Evolutionary conservation across 495 filamentous ascomycete species (phyloP).

Genomic region (Penicillium bovifimosum): DNA sequence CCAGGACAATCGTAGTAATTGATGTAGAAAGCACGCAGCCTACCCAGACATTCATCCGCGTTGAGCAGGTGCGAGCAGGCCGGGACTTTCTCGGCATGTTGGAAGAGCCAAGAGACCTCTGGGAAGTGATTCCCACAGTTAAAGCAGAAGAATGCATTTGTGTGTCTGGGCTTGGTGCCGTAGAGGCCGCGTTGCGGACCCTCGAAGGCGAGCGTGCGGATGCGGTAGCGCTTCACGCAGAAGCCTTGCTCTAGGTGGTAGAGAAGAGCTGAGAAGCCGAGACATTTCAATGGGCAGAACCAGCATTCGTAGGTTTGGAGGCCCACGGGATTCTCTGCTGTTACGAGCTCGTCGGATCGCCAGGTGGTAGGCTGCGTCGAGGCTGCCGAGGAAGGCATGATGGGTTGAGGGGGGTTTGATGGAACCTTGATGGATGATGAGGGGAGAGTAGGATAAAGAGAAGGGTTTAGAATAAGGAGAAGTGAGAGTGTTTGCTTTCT

Average conservation of each 20-base stretch:
- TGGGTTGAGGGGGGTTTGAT: too few species aligned
- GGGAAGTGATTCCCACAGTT: neutral
- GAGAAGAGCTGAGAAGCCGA: neutral
- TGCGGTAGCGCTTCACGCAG: neutral
- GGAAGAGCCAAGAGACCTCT: neutral
- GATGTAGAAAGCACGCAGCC: neutral
- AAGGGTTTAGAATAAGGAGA: too few species aligned
- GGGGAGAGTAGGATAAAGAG: too few species aligned
- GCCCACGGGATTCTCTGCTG: neutral
- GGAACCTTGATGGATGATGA: too few species aligned
- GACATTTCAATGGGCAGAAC: neutral
- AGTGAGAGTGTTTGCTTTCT: too few species aligned
- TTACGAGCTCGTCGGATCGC: too few species aligned
- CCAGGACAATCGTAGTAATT: constrained; percentile 3
- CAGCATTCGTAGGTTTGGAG: constrained; percentile 1
- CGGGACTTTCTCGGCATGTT: neutral
- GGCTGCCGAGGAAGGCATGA: too few species aligned
- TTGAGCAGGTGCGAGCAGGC: neutral
- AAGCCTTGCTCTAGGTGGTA: neutral
- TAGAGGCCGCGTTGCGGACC: neutral
- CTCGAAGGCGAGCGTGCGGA: neutral
- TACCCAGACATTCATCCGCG: neutral
- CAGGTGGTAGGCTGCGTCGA: too few species aligned
- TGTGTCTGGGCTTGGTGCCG: neutral
- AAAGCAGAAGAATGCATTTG: neutral